Evolutionary conservation across 495 filamentous ascomycete species (phyloP), one percentile per base, ranked within the genome.

Genomic region (Letharia lupina): DNA sequence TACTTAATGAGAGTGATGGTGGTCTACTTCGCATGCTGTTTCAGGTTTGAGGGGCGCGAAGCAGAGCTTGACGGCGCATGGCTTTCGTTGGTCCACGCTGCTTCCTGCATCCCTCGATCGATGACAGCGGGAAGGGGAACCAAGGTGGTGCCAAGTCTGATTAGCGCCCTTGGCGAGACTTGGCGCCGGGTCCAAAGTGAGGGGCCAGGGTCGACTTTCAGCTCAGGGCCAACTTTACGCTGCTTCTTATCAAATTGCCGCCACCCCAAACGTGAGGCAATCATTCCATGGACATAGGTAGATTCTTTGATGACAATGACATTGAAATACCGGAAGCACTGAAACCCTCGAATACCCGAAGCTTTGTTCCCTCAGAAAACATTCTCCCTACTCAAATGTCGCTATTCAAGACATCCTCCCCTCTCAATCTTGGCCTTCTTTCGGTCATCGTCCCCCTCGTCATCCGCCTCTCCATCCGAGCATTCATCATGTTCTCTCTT

Each of bases 31-130:
- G n/a, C n/a, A 50, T 64, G 37, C 47, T 18, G 62, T 59, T 59
- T 59, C 63, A 65, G n/a, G 9, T 65, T 15, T 45, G 8, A 45
- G 9, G 50, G 62, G 62, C 40, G 50, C 31, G 48, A 64, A 58
- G 18, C 23, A 42, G 33, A 57, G 5, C 18, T 62, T 6, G 50
- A 35, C 9, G 12, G 28, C 16, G 40, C 31, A 44, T 42, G 8
- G 11, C n/a, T 41, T 37, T 31, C 15, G 35, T 65, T 65, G 63
- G 63, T 47, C 35, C 62, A 12, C 44, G 15, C 1, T 11, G 1
- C 48, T 20, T 52, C 23, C 44, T 48, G 16, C 8, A 23, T 45
- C 50, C 1, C 37, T 39, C 37, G 37, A 39, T 39, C 37, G 4
- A 8, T 39, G 37, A 8, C 23, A 28, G 23, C 23, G 23, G 23